Base-by-base conservation (phyloP, 805 yeast species). In the Monosporozyma servazzii region DNA sequence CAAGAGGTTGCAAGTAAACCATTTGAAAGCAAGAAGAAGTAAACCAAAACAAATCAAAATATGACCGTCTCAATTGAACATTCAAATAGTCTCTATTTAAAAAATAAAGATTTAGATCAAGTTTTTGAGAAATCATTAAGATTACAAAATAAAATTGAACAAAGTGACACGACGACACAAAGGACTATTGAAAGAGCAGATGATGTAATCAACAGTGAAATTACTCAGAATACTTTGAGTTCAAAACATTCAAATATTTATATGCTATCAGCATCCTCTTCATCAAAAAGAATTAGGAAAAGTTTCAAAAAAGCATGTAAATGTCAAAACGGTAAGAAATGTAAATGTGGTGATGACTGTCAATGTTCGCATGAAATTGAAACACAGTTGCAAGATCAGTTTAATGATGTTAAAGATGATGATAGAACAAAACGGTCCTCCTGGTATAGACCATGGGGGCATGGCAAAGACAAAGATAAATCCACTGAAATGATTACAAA, bases 321-420 rank as follows among this genome's bases (percentile, higher is more conserved):
- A 41, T 41, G 44, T 21, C 44, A 41, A 21, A 3, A 41, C 11
- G 44, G 44, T 41, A 41, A 41, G 15, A 21, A 21, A 41, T 41
- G 44, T 41, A 41, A 41, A 41, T 41, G 44, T 41, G 44, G 44
- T 10, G 44, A 21, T 21, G 21, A 41, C 23, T 41, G 44, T 41
- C 44, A 41, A 41, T 41, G 44, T 41, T 41, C 27, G 2, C 17
- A 20, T 41, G 44, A 41, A 21, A 15, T 21, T 13, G 13, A 20
- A 20, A 41, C 25, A 41, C 10, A 21, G 8, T 41, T 41, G 15
- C 15, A 20, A 3, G 15, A 7, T 13, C 21, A 21, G 10, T 21
- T 39, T 10, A 20, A 39, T 25, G 25, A 25, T n/a, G 20, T 7
- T 17, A 27, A 43, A 27, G 23, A 20, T 27, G 11, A 9, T 15